These are phyloP conservation scores for Lupinus albus DNA, from an alignment of 306 rosid species.

Conservation along the genomic window DNA sequence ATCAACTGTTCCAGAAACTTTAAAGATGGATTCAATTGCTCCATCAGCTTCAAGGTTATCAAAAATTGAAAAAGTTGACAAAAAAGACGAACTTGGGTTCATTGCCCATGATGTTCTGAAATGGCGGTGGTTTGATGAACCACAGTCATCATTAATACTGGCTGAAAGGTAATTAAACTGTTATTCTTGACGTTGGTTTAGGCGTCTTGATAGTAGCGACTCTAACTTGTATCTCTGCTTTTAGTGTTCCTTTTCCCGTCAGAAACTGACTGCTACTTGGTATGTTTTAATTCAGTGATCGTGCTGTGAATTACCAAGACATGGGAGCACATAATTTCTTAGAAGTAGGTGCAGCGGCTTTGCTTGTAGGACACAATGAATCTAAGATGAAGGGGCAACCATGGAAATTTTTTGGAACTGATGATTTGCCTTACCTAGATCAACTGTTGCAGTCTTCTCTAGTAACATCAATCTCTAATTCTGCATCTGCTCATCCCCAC, in stretches of 20 bases:
- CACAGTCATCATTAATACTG: conserved; percentile 57
- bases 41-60: conserved; percentile 70
- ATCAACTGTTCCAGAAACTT: conserved; percentile 60
- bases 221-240: conserved; percentile 23
- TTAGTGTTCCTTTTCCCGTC: conserved; percentile 26
- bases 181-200: conserved; percentile 34
- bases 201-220: conserved; percentile 14
- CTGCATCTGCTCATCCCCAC: conserved; percentile 80
- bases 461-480: conserved; percentile 76
- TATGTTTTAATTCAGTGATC: conserved; percentile 65
- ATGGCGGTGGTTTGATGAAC: conserved; percentile 96
- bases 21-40: conserved; percentile 63
- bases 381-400: conserved; percentile 88
- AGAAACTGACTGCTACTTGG: conserved; percentile 38
- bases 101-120: conserved; percentile 79
- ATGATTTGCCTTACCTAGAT: conserved; percentile 95
- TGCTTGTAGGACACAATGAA: conserved; percentile 84
- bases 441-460: conserved; percentile 91
- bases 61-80: conserved; percentile 64
- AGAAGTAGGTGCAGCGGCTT: conserved; percentile 95
- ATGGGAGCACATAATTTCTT: conserved; percentile 75
- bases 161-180: conserved; percentile 62
- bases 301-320: conserved; percentile 60
- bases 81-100: conserved; percentile 68
- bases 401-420: conserved; percentile 92